Conservation (phyloP, 495 filamentous ascomycete species). For the Xeromyces bisporus region DNA sequence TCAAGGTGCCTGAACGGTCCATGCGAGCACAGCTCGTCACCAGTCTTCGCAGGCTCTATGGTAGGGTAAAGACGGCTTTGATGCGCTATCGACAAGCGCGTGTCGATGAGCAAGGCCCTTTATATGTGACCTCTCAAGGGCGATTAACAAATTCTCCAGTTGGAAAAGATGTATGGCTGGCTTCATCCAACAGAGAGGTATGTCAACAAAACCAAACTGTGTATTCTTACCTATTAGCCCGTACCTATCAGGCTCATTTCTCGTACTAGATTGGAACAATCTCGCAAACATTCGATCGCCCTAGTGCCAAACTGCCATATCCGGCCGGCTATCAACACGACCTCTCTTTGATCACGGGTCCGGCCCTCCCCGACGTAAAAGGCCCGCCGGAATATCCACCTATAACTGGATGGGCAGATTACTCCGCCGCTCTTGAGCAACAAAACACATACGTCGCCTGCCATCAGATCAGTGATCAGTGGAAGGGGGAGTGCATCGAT, state of each 20-base stretch:
- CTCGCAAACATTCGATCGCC: slow-evolving; percentile 2
- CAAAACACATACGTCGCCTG: slow-evolving; percentile 3
- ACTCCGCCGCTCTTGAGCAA: slow-evolving; percentile 6
- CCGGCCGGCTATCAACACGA: slow-evolving; percentile 5
- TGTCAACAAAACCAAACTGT: background rate
- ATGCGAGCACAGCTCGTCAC: background rate
- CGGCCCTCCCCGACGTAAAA: slow-evolving; percentile 2
- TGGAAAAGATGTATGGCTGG: slow-evolving; percentile 6
- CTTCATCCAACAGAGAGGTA: background rate
- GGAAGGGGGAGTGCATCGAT: slow-evolving; percentile 2
- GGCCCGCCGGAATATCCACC: slow-evolving; percentile 8
- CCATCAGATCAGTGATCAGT: slow-evolving; percentile 1
- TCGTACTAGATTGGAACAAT: slow-evolving; percentile 1
- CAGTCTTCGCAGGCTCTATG: background rate
- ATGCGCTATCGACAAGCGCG: background rate
- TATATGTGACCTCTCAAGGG: background rate
- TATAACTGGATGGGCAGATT: slow-evolving; percentile 6
- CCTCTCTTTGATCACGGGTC: slow-evolving; percentile 5
- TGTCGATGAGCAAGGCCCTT: background rate
- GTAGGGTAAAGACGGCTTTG: slow-evolving; percentile 1
- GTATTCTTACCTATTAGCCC: background rate
- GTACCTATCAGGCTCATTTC: background rate
- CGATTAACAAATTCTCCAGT: slow-evolving; percentile 2
- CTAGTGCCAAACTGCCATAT: slow-evolving; percentile 3
- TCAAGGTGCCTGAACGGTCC: background rate